phyloP scores from a whole-genome alignment of 1,139 yeast species.

The Suhomyces bribrorum region DNA sequence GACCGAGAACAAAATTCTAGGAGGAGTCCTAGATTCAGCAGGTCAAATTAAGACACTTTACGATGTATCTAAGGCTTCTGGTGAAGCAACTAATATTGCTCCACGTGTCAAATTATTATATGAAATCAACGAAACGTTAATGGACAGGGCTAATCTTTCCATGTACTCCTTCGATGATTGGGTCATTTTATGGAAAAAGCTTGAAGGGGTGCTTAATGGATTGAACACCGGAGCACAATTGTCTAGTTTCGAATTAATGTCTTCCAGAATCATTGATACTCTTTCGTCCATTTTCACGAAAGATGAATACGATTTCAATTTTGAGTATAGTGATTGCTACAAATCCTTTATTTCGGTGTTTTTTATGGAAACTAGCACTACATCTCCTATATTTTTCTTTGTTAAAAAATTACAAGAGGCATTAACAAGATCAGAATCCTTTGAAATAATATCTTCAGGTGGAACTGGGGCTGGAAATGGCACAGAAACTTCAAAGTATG shows the following conservation, averaged over 20 bases:
- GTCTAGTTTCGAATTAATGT: slow-evolving; percentile 75
- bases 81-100: slow-evolving; percentile 15
- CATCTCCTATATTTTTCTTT: slow-evolving; percentile 40
- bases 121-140: slow-evolving; percentile 19
- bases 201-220: slow-evolving; percentile 33
- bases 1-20: slow-evolving; percentile 22
- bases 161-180: slow-evolving; percentile 37
- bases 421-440: slow-evolving; percentile 71
- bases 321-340: slow-evolving; percentile 31
- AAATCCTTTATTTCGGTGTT: slow-evolving; percentile 53
- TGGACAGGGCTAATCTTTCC: slow-evolving; percentile 12
- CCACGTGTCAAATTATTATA: slow-evolving; percentile 22
- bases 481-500: slow-evolving; percentile 1
- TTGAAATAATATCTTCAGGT: slow-evolving; percentile 68
- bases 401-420: slow-evolving; percentile 70
- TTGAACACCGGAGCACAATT: slow-evolving; percentile 25
- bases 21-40: slow-evolving; percentile 22
- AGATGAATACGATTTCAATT: slow-evolving; percentile 25
- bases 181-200: slow-evolving; percentile 47
- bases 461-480: slow-evolving; percentile 6
- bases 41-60: slow-evolving; percentile 24
- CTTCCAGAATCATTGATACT: slow-evolving; percentile 62
- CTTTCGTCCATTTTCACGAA: slow-evolving; percentile 45
- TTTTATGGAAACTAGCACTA: slow-evolving; percentile 25
- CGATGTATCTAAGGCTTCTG: slow-evolving; percentile 18